phyloP scores from a whole-genome alignment of 257 asterid species.

The Schizonepeta tenuifolia region DNA sequence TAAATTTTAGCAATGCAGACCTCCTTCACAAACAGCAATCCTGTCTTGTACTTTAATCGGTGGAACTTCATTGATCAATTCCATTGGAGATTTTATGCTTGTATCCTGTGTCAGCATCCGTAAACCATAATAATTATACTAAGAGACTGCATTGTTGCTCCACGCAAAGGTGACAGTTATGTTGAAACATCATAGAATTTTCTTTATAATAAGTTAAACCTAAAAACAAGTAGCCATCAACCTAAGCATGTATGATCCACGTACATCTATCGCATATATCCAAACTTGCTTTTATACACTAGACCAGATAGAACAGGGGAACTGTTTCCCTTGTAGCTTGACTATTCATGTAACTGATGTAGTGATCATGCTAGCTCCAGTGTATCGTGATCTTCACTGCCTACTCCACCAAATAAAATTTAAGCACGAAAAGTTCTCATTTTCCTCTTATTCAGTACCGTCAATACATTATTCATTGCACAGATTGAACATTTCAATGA shows the following conservation, averaged over 20 bases:
- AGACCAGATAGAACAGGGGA: conserved; percentile 4
- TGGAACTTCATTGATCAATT: conserved; percentile 95
- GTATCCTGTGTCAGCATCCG: conserved; percentile 53
- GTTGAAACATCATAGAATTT: neutral
- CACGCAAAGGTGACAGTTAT: conserved; percentile 5
- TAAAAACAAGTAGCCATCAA: neutral
- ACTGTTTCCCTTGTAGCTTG: neutral
- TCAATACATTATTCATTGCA: neutral
- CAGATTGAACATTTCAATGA: neutral
- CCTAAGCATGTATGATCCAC: neutral
- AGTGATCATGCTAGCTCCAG: conserved; percentile 2
- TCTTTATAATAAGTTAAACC: neutral
- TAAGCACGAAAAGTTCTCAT: neutral
- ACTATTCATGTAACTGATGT: neutral
- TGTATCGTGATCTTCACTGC: neutral
- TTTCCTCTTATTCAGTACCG: neutral
- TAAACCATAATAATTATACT: conserved; percentile 10
- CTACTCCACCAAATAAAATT: conserved; percentile 5
- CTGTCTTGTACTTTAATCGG: conserved; percentile 88
- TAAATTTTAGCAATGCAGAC: conserved; percentile 35
- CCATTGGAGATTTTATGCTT: conserved; percentile 89
- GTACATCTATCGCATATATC: neutral
- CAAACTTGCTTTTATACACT: neutral
- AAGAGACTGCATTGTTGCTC: neutral
- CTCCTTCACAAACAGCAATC: conserved; percentile 94